These are phyloP conservation scores for Pneumocystis sp. DNA, from an alignment of 1,139 yeast genomes.

Conservation along the genomic window DNA sequence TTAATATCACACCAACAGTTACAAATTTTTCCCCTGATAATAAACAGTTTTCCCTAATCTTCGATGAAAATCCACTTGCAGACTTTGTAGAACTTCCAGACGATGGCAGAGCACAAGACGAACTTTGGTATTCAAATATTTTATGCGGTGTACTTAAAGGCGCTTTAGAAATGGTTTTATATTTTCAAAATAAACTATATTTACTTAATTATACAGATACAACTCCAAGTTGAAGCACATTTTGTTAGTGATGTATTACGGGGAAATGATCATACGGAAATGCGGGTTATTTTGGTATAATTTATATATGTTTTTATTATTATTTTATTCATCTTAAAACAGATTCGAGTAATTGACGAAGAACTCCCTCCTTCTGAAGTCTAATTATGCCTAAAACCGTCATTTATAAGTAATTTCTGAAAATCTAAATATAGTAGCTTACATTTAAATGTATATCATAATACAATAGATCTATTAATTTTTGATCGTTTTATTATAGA, in stretches of 20 bases:
- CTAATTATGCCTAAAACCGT: not conserved
- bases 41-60: conserved; percentile 54
- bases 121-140: conserved; percentile 84
- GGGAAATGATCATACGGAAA: conserved; percentile 73
- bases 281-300: conserved; percentile 48
- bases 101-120: conserved; percentile 52
- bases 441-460: not conserved
- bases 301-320: not conserved
- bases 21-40: conserved; percentile 67
- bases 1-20: conserved; percentile 64
- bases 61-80: conserved; percentile 79
- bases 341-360: not conserved
- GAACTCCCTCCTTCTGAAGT: not conserved
- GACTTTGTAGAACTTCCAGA: conserved; percentile 90
- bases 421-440: not conserved
- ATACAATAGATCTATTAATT: not conserved
- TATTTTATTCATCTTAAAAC: not conserved
- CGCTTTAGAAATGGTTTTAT: conserved; percentile 65
- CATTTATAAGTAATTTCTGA: not conserved
- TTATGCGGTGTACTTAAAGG: conserved; percentile 84
- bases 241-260: conserved; percentile 69
- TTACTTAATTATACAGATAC: conserved; percentile 28
- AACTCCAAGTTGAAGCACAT: conserved; percentile 70
- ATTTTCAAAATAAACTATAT: not conserved
- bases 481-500: not conserved